phyloP scores from a whole-genome alignment of 495 filamentous ascomycete genomes.

The Hypoxylon fuscum region DNA sequence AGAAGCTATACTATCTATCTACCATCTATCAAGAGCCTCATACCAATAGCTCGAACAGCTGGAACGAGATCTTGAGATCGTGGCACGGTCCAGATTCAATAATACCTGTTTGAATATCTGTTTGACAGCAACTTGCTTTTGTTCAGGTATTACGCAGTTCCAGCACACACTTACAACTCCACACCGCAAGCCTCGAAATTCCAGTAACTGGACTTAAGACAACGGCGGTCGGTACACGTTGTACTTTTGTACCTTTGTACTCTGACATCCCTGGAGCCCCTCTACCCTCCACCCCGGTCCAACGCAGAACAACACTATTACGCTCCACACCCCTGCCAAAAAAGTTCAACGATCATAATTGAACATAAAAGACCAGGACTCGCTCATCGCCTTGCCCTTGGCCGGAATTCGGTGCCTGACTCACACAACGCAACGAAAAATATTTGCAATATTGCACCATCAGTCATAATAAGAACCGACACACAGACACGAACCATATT shows the following conservation, averaged over 20 bases:
- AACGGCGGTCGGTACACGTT: conserved; percentile 20
- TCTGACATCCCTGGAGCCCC: not conserved
- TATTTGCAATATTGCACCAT: conserved; percentile 42
- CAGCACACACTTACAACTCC: conserved; percentile 35
- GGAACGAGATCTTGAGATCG: conserved; percentile 21
- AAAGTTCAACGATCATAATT: conserved; percentile 40
- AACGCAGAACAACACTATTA: conserved; percentile 19
- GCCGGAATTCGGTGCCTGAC: conserved; percentile 48
- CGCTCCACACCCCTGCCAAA: conserved; percentile 33
- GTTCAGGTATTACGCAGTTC: conserved; percentile 28
- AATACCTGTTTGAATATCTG: not conserved
- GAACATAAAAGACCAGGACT: conserved; percentile 42
- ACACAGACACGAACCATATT: conserved; percentile 23
- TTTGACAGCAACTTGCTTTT: conserved; percentile 16
- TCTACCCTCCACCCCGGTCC: not conserved
- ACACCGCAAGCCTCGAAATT: conserved; percentile 38
- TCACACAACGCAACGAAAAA: conserved; percentile 45
- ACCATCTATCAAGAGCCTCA: conserved; percentile 19
- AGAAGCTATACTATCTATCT: conserved; percentile 15
- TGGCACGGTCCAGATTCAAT: conserved; percentile 37
- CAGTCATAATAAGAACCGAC: conserved; percentile 18
- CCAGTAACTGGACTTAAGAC: conserved; percentile 3
- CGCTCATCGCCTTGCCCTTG: conserved; percentile 40
- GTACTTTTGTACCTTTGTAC: conserved; percentile 14
- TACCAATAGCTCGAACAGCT: conserved; percentile 24